Conservation (phyloP, 2,329 filamentous ascomycete species). For the Ophiostoma novo-ulmi region DNA sequence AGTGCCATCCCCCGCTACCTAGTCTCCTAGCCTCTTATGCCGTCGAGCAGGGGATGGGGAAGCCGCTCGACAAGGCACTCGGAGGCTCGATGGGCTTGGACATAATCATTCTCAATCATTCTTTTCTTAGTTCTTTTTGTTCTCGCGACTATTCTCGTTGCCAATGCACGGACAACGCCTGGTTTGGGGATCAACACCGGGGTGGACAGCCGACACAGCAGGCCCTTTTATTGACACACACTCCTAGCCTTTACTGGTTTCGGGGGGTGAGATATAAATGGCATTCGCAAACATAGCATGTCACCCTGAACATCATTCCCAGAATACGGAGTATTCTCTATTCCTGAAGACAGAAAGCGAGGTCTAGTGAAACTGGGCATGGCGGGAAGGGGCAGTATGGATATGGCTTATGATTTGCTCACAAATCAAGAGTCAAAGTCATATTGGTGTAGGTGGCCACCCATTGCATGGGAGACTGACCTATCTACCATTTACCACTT, state of each 20-base stretch:
- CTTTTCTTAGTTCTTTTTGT: background rate
- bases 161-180: conserved; percentile 15
- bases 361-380: conserved; percentile 6
- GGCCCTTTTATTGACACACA: conserved; percentile 17
- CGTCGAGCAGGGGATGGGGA: conserved; percentile 6
- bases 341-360: background rate
- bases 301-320: conserved; percentile 1
- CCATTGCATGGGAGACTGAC: conserved; percentile 30
- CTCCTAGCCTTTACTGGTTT: conserved; percentile 13
- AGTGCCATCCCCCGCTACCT: conserved; percentile 18
- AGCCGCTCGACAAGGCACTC: background rate
- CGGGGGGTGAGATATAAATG: conserved; percentile 16
- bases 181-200: conserved; percentile 17
- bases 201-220: conserved; percentile 18
- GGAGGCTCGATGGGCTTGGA: too few species aligned
- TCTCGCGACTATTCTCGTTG: conserved; percentile 11
- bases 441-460: background rate
- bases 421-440: conserved; percentile 22
- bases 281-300: conserved; percentile 4
- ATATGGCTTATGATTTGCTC: background rate
- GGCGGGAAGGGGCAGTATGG: background rate
- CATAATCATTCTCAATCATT: background rate
- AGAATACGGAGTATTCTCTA: background rate
- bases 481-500: conserved; percentile 25
- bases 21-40: conserved; percentile 4